Evolutionary conservation across 2,329 filamentous ascomycete genomes (phyloP).

Genomic region (Pseudocercospora fijiensis): DNA sequence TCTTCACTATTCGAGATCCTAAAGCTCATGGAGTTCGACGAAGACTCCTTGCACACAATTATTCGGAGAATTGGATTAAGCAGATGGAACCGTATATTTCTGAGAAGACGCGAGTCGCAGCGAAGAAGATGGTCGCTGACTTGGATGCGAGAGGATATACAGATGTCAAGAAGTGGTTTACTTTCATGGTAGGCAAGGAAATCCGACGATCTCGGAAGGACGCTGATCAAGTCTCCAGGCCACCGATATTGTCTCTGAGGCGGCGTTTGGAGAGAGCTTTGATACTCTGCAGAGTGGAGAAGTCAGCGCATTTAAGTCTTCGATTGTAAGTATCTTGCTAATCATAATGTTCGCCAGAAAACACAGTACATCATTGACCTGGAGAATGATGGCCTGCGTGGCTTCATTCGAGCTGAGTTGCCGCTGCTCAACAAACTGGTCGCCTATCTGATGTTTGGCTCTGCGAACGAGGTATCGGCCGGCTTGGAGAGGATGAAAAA

Average conservation of each 20-base stretch:
- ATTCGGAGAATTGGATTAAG: slow-evolving; percentile 9
- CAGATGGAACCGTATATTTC: slow-evolving; percentile 11
- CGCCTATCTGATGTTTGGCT: neutral
- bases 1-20: slow-evolving; percentile 5
- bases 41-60: slow-evolving; percentile 5
- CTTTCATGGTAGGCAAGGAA: neutral
- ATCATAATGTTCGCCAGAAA: slow-evolving; percentile 3
- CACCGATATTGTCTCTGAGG: slow-evolving; percentile 5
- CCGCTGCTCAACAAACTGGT: neutral
- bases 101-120: neutral
- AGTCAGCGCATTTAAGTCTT: neutral
- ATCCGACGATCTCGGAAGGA: neutral
- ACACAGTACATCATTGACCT: slow-evolving; percentile 10
- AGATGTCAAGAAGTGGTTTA: slow-evolving; percentile 11
- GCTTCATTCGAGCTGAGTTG: slow-evolving; percentile 11
- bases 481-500: neutral
- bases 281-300: slow-evolving; percentile 6
- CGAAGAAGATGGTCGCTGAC: slow-evolving; percentile 1
- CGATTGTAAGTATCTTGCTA: neutral
- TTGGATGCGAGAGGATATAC: neutral
- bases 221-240: neutral
- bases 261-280: slow-evolving; percentile 10
- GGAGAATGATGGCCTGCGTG: neutral
- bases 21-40: slow-evolving; percentile 9
- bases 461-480: neutral